phyloP scores from a whole-genome alignment of 805 yeast genomes.

The Ogataea nakhonphanomensis region DNA sequence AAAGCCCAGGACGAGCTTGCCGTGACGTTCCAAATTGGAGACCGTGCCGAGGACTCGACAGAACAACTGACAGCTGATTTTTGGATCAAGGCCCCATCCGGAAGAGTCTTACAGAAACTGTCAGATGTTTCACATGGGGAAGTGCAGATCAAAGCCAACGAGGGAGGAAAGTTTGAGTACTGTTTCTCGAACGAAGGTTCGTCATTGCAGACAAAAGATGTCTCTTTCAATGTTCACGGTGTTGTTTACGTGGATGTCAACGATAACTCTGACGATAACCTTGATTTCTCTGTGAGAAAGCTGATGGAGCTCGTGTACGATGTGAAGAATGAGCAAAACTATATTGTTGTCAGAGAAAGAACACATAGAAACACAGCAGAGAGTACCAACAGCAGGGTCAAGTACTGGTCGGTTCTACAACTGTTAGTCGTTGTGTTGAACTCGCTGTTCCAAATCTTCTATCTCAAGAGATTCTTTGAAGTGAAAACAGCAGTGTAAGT shows the following conservation, averaged over 20 bases:
- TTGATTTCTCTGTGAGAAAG: constrained; percentile 80
- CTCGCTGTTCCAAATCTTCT: constrained; percentile 90
- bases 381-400: constrained; percentile 92
- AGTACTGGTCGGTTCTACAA: constrained; percentile 97
- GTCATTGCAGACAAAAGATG: constrained; percentile 74
- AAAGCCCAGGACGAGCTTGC: constrained; percentile 83
- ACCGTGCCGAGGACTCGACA: constrained; percentile 70
- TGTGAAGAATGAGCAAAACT: constrained; percentile 88
- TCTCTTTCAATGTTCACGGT: constrained; percentile 93
- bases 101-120: constrained; percentile 48
- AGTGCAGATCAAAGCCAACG: constrained; percentile 58
- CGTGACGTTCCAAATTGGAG: constrained; percentile 89
- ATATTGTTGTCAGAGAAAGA: constrained; percentile 93
- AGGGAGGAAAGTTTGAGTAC: constrained; percentile 73
- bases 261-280: constrained; percentile 60
- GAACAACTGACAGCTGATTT: constrained; percentile 69
- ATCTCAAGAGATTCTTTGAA: constrained; percentile 91
- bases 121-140: constrained; percentile 77
- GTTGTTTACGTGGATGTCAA: constrained; percentile 80
- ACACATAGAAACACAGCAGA: constrained; percentile 98
- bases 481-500: constrained; percentile 82
- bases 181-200: constrained; percentile 90
- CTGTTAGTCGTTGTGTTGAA: constrained; percentile 78
- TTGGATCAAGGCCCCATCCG: constrained; percentile 40
- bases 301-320: constrained; percentile 75